Conservation (phyloP, 2,329 filamentous ascomycete species). For the Alternaria triticimaculans region DNA sequence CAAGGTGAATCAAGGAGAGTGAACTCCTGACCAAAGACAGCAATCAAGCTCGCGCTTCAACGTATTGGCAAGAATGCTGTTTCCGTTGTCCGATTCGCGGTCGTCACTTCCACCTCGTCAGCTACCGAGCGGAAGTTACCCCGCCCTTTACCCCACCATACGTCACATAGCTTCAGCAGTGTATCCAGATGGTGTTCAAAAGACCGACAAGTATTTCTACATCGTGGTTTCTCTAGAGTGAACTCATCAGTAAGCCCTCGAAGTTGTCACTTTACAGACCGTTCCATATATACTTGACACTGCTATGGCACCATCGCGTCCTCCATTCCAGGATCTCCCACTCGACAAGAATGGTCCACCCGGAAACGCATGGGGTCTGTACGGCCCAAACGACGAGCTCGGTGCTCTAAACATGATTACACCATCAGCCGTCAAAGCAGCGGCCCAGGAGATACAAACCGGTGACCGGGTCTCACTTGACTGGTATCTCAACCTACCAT, state of each 20-base stretch:
- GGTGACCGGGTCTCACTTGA: conserved; percentile 50
- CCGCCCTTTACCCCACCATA: conserved; percentile 30
- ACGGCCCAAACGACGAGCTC: conserved; percentile 59
- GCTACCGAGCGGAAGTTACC: conserved; percentile 20
- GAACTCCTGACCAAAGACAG: background rate
- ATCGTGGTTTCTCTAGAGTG: background rate
- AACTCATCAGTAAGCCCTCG: background rate
- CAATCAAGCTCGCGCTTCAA: background rate
- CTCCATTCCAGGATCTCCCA: conserved; percentile 57
- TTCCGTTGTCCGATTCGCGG: background rate
- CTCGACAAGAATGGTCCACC: conserved; percentile 58
- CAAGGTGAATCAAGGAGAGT: background rate
- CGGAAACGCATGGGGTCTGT: conserved; percentile 65
- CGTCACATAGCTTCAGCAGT: conserved; percentile 20
- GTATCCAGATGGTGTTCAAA: background rate
- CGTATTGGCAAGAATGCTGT: background rate
- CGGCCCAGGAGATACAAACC: conserved; percentile 55
- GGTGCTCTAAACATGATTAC: conserved; percentile 65
- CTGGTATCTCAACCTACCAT: conserved; percentile 51
- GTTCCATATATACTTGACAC: background rate
- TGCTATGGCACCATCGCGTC: conserved; percentile 31
- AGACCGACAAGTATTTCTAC: background rate
- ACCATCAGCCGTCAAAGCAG: conserved; percentile 51
- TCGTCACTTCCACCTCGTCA: background rate
- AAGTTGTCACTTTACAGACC: background rate